Percentiles rank a stretch among this genome's conserved stretches.
These are phyloP conservation scores for Verticillium alfalfae DNA, from an alignment of 2,329 filamentous ascomycete species.

Conservation along the genomic window DNA sequence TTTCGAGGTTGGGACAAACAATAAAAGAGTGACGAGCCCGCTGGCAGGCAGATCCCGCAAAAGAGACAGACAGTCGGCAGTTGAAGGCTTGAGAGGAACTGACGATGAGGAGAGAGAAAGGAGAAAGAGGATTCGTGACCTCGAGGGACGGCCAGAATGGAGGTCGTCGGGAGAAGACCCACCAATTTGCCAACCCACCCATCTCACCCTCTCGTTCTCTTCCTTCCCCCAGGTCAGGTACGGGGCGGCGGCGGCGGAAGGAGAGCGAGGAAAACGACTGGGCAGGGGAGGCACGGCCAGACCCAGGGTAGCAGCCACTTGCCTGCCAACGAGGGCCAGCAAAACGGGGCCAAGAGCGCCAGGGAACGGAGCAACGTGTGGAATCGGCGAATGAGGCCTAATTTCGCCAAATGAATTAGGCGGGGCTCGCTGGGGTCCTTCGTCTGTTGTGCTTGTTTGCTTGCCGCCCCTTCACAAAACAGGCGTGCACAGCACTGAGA, in stretches of 20 bases:
- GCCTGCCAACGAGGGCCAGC: neutral
- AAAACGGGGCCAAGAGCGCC: slow-evolving; percentile 10
- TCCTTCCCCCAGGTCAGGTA: neutral
- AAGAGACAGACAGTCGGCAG: slow-evolving; percentile 25
- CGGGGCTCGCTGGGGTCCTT: neutral
- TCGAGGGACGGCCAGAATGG: slow-evolving; percentile 11
- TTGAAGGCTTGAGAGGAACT: slow-evolving; percentile 19
- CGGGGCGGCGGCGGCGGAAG: slow-evolving; percentile 5
- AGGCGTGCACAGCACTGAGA: neutral
- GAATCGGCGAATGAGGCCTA: slow-evolving; percentile 12
- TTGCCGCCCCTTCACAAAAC: neutral
- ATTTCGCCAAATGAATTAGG: slow-evolving; percentile 13
- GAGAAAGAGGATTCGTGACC: slow-evolving; percentile 3
- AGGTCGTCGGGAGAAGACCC: slow-evolving; percentile 11
- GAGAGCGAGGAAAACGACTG: slow-evolving; percentile 15
- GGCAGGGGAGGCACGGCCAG: slow-evolving; percentile 8
- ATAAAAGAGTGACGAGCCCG: slow-evolving; percentile 53
- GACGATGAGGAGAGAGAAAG: slow-evolving; percentile 19
- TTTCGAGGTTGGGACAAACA: slow-evolving; percentile 13
- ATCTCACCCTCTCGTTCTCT: neutral
- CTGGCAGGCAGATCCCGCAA: slow-evolving; percentile 41
- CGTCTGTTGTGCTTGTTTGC: neutral
- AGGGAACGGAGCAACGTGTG: slow-evolving; percentile 5
- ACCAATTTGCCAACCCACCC: neutral
- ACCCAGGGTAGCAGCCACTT: neutral